Conservation (phyloP, 768 basidiomycete genomes). For the Suillus bovinus region DNA sequence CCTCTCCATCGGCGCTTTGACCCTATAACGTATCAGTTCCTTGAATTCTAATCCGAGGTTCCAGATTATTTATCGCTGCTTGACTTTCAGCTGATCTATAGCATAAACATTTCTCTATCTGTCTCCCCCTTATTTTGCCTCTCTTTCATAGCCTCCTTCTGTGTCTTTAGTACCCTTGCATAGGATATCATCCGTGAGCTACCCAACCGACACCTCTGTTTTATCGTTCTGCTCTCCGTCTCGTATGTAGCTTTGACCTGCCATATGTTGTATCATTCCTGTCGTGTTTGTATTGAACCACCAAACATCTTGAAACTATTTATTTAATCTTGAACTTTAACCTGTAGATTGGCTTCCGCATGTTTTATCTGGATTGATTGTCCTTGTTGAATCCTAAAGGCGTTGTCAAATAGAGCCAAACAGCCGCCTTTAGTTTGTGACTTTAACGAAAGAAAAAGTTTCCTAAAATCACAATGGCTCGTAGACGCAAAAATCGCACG, state of each 20-base stretch:
- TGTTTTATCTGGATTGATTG: slow-evolving; percentile 14
- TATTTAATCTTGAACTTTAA: slow-evolving; percentile 9
- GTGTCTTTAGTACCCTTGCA: slow-evolving; percentile 10
- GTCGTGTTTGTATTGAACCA: slow-evolving; percentile 8
- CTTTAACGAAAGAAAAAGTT: slow-evolving; percentile 5
- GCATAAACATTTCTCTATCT: slow-evolving; percentile 19
- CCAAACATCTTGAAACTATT: slow-evolving; percentile 8
- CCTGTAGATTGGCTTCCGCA: slow-evolving; percentile 15
- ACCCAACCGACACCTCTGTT: slow-evolving; percentile 13
- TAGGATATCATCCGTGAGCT: slow-evolving; percentile 5
- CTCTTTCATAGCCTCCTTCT: background rate
- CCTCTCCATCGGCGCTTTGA: slow-evolving; percentile 66
- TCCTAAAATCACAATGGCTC: slow-evolving; percentile 51
- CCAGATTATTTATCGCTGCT: slow-evolving; percentile 12
- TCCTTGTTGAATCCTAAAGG: slow-evolving; percentile 11
- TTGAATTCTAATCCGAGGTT: slow-evolving; percentile 60
- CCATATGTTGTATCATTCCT: slow-evolving; percentile 30
- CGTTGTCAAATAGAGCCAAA: slow-evolving; percentile 25
- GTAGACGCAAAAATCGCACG: slow-evolving; percentile 76
- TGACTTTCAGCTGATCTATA: slow-evolving; percentile 24
- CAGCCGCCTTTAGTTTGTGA: slow-evolving; percentile 10
- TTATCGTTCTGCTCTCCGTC: slow-evolving; percentile 6
- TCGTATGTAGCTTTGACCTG: slow-evolving; percentile 30
- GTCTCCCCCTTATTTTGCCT: background rate
- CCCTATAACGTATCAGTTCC: slow-evolving; percentile 68